Evolutionary conservation across 441 rosid species (phyloP), one percentile per base, ranked within the genome.

Genomic region (Adansonia grandidieri): DNA sequence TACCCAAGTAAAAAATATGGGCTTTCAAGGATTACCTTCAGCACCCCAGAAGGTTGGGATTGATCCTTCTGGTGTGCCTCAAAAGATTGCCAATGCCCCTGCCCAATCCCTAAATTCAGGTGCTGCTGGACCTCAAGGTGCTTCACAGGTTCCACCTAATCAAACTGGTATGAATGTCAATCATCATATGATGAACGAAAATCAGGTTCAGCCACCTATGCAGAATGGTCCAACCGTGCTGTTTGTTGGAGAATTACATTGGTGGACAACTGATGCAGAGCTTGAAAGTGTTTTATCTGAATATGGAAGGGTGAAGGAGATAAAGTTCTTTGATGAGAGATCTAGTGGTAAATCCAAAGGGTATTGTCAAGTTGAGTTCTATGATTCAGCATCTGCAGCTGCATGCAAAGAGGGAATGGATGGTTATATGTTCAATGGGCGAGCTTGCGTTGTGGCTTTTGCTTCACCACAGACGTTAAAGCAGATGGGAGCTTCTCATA

Each of bases 261-360:
- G 99, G 99, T 96, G 99, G 99, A 96, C 99, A 8, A 96, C 98
- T 32, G 99, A 96, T 88, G 93, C 91, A 2, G 99, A 96, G 86
- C 87, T 96, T 79, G 99, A 96, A 82, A 80, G 88, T 56, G 88
- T 87, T 73, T 90, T 90, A 72, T 88, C 91, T 82, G 95, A 91
- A 77, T 94, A 89, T 79, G 98, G 98, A 78, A 89, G 87, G 78
- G 94, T 91, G 17, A 94, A 94, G 85, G 97, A 94, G 86, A 87
- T 94, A 54, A 94, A 93, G 84, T 94, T 93, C 80, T 94, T 90
- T 73, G 98, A 94, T 60, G 98, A 94, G 86, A 93, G 91, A 80
- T 97, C 97, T n/a, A 93, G 98, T 82, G 98, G 97, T 6, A 94
- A 94, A 82, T 94, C 97, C 58, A 94, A 94, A 86, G 98, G 98